phyloP scores from a whole-genome alignment of 768 basidiomycete species.

The Mycena metata region DNA sequence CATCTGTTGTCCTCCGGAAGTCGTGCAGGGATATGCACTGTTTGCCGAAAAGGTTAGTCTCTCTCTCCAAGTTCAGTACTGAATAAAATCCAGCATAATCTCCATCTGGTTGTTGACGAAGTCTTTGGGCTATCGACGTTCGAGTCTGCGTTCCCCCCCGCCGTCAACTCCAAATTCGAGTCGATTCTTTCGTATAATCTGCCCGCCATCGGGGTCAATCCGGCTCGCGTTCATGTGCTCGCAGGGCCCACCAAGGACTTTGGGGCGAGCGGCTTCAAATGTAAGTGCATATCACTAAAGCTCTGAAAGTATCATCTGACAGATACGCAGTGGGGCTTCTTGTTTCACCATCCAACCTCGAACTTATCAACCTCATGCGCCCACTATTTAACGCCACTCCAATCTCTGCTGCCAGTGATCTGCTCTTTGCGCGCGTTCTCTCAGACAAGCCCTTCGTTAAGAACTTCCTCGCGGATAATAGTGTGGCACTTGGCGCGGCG shows the following conservation, averaged over 20 bases:
- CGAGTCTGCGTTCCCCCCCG: conserved; percentile 37
- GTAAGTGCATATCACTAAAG: not conserved
- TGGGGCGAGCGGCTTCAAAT: conserved; percentile 44
- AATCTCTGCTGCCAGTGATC: conserved; percentile 40
- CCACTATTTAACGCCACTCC: conserved; percentile 39
- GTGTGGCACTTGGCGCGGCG: conserved; percentile 31
- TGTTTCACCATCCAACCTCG: conserved; percentile 33
- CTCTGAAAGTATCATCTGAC: not conserved
- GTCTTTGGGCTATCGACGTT: conserved; percentile 47
- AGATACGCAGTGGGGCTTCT: conserved; percentile 38
- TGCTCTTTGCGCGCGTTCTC: conserved; percentile 43
- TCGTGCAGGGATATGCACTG: conserved; percentile 40
- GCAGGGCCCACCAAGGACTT: conserved; percentile 51
- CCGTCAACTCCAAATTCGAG: conserved; percentile 34
- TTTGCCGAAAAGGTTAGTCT: conserved; percentile 34
- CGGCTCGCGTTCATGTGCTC: conserved; percentile 43
- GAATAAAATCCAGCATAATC: conserved; percentile 37
- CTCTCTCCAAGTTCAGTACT: not conserved
- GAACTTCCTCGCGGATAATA: conserved; percentile 40
- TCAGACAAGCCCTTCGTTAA: conserved; percentile 36
- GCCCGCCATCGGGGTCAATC: conserved; percentile 36
- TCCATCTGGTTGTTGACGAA: conserved; percentile 48
- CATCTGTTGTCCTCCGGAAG: conserved; percentile 38
- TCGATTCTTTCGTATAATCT: conserved; percentile 43
- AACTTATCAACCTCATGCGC: conserved; percentile 37